These are phyloP conservation scores for Teratosphaeria gauchensis DNA, from an alignment of 2,329 filamentous ascomycete genomes.

Conservation along the genomic window DNA sequence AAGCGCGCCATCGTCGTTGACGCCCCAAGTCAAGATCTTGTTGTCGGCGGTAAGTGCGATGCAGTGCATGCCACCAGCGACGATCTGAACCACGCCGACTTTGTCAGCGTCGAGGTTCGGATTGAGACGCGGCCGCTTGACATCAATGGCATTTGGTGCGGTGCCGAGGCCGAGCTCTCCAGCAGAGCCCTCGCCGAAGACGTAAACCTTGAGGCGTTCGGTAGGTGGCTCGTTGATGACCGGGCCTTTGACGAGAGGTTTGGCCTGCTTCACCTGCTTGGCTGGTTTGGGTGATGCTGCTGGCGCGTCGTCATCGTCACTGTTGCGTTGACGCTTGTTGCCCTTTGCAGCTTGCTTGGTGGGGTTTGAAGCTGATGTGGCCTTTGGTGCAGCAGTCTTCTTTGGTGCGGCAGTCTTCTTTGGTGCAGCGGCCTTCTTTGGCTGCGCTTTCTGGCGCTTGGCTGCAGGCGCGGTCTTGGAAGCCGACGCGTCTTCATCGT, in stretches of 20 bases:
- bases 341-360: neutral
- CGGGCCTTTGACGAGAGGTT: constrained; percentile 14
- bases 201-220: constrained; percentile 59
- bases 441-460: constrained; percentile 2
- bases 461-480: neutral
- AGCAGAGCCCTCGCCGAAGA: constrained; percentile 70
- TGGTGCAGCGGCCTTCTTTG: neutral
- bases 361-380: constrained; percentile 2
- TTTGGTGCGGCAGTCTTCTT: too few relatives aligned
- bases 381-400: too few relatives aligned
- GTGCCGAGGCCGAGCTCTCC: constrained; percentile 72
- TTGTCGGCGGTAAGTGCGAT: constrained; percentile 69
- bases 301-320: constrained; percentile 9
- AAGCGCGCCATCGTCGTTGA: constrained; percentile 75
- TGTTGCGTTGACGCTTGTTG: constrained; percentile 1
- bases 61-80: constrained; percentile 73
- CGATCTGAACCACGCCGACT: constrained; percentile 62
- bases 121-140: constrained; percentile 65
- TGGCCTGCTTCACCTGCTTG: constrained; percentile 18
- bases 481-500: neutral
- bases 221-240: constrained; percentile 57
- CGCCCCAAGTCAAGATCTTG: constrained; percentile 75
- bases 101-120: constrained; percentile 45
- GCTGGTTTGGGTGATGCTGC: neutral
- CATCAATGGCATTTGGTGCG: constrained; percentile 56